Evolutionary conservation across 768 basidiomycete genomes (phyloP), one percentile per base, ranked within the genome.

Genomic region (Pisolithus marmoratus): DNA sequence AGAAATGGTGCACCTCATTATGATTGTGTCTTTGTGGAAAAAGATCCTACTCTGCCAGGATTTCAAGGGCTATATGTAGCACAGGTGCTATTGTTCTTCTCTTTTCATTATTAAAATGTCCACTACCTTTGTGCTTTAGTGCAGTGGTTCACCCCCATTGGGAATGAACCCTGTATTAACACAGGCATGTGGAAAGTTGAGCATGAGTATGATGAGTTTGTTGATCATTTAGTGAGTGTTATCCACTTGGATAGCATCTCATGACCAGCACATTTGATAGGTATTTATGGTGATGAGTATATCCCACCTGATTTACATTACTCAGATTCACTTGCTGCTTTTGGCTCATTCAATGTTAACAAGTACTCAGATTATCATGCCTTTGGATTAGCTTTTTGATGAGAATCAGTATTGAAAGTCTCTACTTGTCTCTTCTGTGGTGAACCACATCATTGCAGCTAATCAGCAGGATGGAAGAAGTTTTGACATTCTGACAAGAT

Each of bases 131-230:
- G 68, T 53, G 66, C 62, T 4, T 41, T 67, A 1, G 58, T 66
- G 0, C 50, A 46, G 11, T 69, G 65, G 66, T 67, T 58, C 49
- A 54, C 55, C 15, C 11, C 48, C 2, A 44, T 60, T 38, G 59
- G 59, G 15, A 46, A 59, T 26, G 55, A 55, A 22, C 65, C 63
- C 24, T 53, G 54, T 47, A 26, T 49, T 11, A 54, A 56, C 11
- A 66, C 59, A 11, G 66, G 61, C 26, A 65, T 69, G 63, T 69
- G 65, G 66, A 58, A 55, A 37, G 69, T 69, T 3, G 41, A 57
- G 26, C 67, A 63, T n/a, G 66, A 69, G 15, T 45, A 60, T 31
- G 51, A 57, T 40, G 49, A 29, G 45, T n/a, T 36, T 31, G 53
- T 54, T 12, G 27, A 54, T 23, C 49, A 4, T 17, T 20, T 37